phyloP scores from a whole-genome alignment of 805 yeast species.

The Cyberlindnera americana region DNA sequence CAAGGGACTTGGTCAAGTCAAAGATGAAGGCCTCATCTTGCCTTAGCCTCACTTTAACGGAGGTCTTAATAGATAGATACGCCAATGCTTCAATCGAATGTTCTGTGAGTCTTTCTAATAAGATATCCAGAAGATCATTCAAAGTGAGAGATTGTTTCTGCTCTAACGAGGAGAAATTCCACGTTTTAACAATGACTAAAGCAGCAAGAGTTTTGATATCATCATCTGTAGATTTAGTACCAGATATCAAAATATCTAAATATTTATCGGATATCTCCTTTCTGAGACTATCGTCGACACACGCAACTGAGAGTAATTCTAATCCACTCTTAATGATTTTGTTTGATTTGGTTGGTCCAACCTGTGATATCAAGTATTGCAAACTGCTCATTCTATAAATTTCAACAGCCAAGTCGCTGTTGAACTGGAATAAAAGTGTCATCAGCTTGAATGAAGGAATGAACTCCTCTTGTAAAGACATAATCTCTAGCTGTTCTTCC shows the following conservation, averaged over 20 bases:
- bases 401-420: conserved; percentile 4
- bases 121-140: conserved; percentile 32
- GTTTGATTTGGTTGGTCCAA: conserved; percentile 6
- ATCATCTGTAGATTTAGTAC: conserved; percentile 25
- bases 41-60: conserved; percentile 36
- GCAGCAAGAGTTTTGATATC: conserved; percentile 36
- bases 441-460: conserved; percentile 24
- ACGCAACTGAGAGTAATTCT: conserved; percentile 40
- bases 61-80: conserved; percentile 41
- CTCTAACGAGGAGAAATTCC: conserved; percentile 40
- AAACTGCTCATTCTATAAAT: conserved; percentile 29
- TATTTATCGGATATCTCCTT: conserved; percentile 44
- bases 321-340: conserved; percentile 29
- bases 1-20: conserved; percentile 27
- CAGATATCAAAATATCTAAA: conserved; percentile 36
- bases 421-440: conserved; percentile 17
- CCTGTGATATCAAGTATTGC: conserved; percentile 24
- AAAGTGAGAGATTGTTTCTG: conserved; percentile 30
- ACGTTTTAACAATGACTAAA: conserved; percentile 50
- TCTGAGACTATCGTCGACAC: conserved; percentile 50
- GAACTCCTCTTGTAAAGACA: conserved; percentile 24
- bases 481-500: conserved; percentile 19
- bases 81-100: conserved; percentile 46
- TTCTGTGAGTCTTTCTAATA: conserved; percentile 19
- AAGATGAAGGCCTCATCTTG: conserved; percentile 34